These are phyloP conservation scores for Mucor piriformis DNA, from an alignment of 371 early-diverging fungal genomes.

Conservation along the genomic window DNA sequence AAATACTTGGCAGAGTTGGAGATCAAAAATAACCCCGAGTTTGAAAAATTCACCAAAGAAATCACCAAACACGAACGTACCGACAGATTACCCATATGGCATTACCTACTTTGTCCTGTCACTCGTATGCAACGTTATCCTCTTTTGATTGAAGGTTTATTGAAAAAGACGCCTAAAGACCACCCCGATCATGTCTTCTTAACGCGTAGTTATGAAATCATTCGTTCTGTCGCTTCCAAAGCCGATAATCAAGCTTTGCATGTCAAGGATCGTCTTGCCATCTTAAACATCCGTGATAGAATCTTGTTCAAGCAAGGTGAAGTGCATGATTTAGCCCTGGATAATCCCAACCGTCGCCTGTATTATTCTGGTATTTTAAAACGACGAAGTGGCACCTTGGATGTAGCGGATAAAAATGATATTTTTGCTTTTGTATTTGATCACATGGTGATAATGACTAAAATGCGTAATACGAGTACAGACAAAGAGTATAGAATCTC, in stretches of 20 bases:
- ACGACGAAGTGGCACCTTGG: conserved; percentile 66
- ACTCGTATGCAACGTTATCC: conserved; percentile 91
- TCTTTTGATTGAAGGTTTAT: conserved; percentile 80
- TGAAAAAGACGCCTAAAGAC: conserved; percentile 83
- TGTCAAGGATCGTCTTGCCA: conserved; percentile 36
- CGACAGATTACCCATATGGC: conserved; percentile 66
- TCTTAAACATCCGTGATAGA: conserved; percentile 41
- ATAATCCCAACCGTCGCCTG: conserved; percentile 70
- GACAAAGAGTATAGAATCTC: conserved; percentile 68
- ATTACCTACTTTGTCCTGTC: conserved; percentile 67
- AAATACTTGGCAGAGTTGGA: conserved; percentile 82
- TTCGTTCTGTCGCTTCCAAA: conserved; percentile 36
- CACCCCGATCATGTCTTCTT: conserved; percentile 81
- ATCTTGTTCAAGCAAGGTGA: conserved; percentile 56
- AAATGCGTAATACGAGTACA: conserved; percentile 53
- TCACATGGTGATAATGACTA: conserved; percentile 83
- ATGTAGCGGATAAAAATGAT: conserved; percentile 68
- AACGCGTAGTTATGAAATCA: conserved; percentile 72
- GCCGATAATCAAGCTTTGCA: conserved; percentile 38
- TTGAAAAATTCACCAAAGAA: conserved; percentile 73
- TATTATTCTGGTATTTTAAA: conserved; percentile 82
- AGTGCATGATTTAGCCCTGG: conserved; percentile 69
- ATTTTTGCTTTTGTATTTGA: conserved; percentile 88
- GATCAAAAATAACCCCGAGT: conserved; percentile 63
- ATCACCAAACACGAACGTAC: conserved; percentile 64